phyloP scores from a whole-genome alignment of 1,284 basidiomycete genomes.

The Xerocomus nothofagi region DNA sequence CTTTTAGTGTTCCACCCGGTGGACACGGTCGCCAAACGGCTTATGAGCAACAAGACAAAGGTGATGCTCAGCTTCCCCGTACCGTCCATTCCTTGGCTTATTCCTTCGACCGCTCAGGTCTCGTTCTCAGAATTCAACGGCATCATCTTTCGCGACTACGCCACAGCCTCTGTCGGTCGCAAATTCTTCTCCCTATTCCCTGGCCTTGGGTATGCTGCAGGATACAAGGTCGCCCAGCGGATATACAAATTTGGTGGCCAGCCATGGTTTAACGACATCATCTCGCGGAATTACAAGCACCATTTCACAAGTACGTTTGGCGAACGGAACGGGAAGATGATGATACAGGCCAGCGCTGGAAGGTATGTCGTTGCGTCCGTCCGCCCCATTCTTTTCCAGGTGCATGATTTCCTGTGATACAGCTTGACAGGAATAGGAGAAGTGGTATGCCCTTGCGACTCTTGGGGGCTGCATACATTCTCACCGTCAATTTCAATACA shows the following conservation, averaged over 20 bases:
- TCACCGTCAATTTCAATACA: neutral
- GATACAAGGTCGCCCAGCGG: constrained; percentile 93
- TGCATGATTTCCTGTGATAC: constrained; percentile 11
- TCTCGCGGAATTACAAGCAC: constrained; percentile 75
- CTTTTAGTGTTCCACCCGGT: constrained; percentile 89
- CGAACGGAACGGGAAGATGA: constrained; percentile 93
- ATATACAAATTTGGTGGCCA: constrained; percentile 99
- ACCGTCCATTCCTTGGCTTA: neutral
- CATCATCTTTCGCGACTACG: constrained; percentile 89
- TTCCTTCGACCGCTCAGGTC: constrained; percentile 46
- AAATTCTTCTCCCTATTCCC: constrained; percentile 94
- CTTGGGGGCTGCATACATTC: neutral
- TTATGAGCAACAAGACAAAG: constrained; percentile 96
- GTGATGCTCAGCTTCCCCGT: constrained; percentile 37
- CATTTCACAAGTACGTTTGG: constrained; percentile 85
- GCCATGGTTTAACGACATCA: constrained; percentile 95
- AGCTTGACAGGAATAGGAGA: constrained; percentile 96
- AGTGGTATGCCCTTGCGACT: constrained; percentile 63
- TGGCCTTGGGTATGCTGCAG: constrained; percentile 96
- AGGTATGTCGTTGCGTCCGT: constrained; percentile 50
- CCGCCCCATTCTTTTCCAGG: neutral
- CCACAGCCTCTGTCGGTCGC: constrained; percentile 63
- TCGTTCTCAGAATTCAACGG: constrained; percentile 60
- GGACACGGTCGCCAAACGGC: constrained; percentile 94
- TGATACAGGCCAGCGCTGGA: constrained; percentile 95